Base-by-base conservation (phyloP, 2,329 filamentous ascomycete species). In the Aspergillus aculeatus region DNA sequence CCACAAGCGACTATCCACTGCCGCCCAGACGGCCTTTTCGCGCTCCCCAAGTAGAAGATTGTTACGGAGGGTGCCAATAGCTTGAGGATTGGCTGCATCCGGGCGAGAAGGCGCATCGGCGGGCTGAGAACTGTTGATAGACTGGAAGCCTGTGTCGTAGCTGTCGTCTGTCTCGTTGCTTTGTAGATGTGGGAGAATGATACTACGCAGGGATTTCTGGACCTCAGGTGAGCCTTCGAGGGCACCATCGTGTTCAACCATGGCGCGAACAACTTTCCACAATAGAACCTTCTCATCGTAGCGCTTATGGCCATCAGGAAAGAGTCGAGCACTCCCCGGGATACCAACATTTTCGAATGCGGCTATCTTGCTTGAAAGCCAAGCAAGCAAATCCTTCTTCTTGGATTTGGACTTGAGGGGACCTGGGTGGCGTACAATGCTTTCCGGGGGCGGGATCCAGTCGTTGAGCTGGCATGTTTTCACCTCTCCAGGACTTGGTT, bases 1-100 rank as follows among this genome's bases (percentile, higher is more conserved):
- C 96, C 96, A 99, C 2, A 99, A 81, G 52, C 93, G 87, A 74
- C 93, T 92, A 74, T 99, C 95, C 32, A 92, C 94, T 4, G 95
- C 93, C 64, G 89, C 83, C 94, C 94, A 98, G 0, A 96, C 90
- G 5, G 95, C 95, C 66, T 93, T 91, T 70, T 97, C 92, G 23
- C 92, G 86, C 50, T 98, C 89, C 10, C 96, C 95, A 57, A 85
- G 81, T 9, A 96, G 81, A 4, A 99, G 83, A 68, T 87, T 82
- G 50, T 83, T 87, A 29, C 91, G 89, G 50, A 98, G 82, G 59
- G 87, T 83, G 61, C 92, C 87, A 44, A 96, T 80, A 4, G 87
- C 85, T 1, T 83, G 81, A 5, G 86, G 80, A 74, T 96, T 90
- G 2, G 89, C 82, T 4, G 87, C 82, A 61, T 96, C 92, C 6